Conservation (phyloP, 345 rosid species). For the Psidium friedrichsthalianum region DNA sequence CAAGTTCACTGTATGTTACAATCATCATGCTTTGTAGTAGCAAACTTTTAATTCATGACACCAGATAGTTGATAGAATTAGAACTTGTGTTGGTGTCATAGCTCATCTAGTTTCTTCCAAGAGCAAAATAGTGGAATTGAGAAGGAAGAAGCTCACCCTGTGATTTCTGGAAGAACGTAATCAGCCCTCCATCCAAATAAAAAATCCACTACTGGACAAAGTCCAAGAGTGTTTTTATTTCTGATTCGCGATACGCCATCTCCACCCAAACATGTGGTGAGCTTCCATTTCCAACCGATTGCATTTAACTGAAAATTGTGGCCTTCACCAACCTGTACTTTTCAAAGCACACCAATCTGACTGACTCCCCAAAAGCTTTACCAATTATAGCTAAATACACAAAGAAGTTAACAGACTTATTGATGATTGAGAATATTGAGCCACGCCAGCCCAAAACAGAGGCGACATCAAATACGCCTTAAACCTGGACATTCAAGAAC, state of each 20-base stretch:
- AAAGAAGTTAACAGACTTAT: background rate
- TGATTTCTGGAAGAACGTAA: constrained; percentile 74
- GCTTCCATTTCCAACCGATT: constrained; percentile 88
- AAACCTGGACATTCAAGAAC: constrained; percentile 77
- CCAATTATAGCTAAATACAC: background rate
- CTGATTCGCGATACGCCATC: constrained; percentile 70
- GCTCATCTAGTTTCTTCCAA: background rate
- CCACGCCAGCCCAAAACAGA: background rate
- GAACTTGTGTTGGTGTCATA: background rate
- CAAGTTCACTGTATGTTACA: background rate
- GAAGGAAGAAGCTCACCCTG: constrained; percentile 43
- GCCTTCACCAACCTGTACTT: constrained; percentile 62
- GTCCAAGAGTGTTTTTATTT: constrained; percentile 70
- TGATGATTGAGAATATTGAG: background rate
- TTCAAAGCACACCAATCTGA: background rate
- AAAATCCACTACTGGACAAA: constrained; percentile 71
- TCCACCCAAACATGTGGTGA: constrained; percentile 76
- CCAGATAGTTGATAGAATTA: background rate
- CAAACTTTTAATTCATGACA: background rate
- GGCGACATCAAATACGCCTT: background rate
- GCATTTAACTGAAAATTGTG: constrained; percentile 73
- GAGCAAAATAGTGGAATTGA: background rate
- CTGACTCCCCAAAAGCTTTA: background rate
- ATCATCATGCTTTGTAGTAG: background rate
- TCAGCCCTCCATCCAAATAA: constrained; percentile 91